Conservation (phyloP, 768 basidiomycete genomes). For the Fistulinella prunicolor region DNA sequence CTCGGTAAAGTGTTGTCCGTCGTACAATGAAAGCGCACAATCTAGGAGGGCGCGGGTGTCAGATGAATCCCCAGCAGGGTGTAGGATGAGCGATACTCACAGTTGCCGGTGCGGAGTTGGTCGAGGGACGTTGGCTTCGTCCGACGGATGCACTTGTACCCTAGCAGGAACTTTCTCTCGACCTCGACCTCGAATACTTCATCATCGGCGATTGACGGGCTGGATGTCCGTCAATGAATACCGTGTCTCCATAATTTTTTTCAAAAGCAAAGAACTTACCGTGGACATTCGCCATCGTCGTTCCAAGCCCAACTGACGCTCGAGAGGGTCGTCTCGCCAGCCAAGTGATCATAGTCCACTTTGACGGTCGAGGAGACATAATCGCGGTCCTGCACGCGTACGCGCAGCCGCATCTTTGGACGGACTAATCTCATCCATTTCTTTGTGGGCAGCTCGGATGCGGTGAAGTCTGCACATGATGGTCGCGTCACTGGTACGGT, state of each 20-base stretch:
- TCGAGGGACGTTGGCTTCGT: constrained; percentile 19
- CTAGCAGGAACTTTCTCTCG: constrained; percentile 17
- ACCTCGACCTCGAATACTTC: constrained; percentile 20
- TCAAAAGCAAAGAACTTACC: constrained; percentile 7
- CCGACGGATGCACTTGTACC: constrained; percentile 27
- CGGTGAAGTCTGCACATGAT: constrained; percentile 28
- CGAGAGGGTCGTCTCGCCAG: neutral
- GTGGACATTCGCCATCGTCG: constrained; percentile 5
- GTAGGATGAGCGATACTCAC: constrained; percentile 5
- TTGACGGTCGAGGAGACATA: constrained; percentile 19
- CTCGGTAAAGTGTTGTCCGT: constrained; percentile 8
- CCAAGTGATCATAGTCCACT: neutral
- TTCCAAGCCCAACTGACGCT: constrained; percentile 16
- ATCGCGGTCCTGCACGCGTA: constrained; percentile 4
- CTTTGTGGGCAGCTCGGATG: constrained; percentile 20
- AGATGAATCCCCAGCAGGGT: too few relatives aligned
- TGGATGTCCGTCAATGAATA: neutral
- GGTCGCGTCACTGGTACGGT: too few relatives aligned
- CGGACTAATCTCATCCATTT: constrained; percentile 17
- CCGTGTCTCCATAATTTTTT: too few relatives aligned
- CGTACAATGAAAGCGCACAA: constrained; percentile 23
- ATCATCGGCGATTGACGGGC: constrained; percentile 16
- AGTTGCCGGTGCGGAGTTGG: constrained; percentile 21
- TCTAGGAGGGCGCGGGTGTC: constrained; percentile 4
- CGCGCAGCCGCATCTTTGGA: constrained; percentile 24